Base-by-base conservation (phyloP, 2,329 filamentous ascomycete genomes). In the Ascochyta pisi region DNA sequence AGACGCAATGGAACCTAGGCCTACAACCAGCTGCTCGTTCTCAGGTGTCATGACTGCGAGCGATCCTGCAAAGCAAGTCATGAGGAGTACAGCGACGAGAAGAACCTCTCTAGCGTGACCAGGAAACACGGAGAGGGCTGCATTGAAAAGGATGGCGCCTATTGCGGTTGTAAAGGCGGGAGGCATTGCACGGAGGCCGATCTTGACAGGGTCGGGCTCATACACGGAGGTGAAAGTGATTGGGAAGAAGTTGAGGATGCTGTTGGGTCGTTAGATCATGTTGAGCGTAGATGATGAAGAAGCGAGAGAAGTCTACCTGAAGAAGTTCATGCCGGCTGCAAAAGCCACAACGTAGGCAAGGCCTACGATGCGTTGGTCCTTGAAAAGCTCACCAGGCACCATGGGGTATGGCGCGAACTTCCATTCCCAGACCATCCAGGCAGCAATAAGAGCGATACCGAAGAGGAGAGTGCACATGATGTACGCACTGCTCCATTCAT, bases 391-490 rank as follows among this genome's bases (percentile, higher is more conserved):
- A 7, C 65, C 58, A 3, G 77, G 77, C 15, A 78, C 66, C 71
- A 79, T 77, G 6, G 76, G 76, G 34, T 74, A 65, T 29, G 63
- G 61, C 12, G 77, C 76, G 35, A 73, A 71, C 41, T 75, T 75
- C 64, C 63, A 70, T 50, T 79, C 76, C 61, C 69, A 78, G 6
- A 75, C 50, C 7, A 74, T 46, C 62, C 74, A 78, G 2, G 55
- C 63, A n/a, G 34, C 57, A 19, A 78, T 70, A 1, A 77, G 65
- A 2, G 60, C 56, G 12, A 77, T 57, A 22, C 76, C 76, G 35
- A 75, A 62, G 12, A 78, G 55, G 4, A 78, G 64, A 6, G 68
- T 72, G 54, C 67, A 70, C 6, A 78, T 62, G 1, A 73, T 70
- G 53, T 77, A 76, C 0, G 72, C 76, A 10, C 69, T 74, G 0